Conservation (phyloP, 2,329 filamentous ascomycete species). For the Curvularia verruculosa region DNA sequence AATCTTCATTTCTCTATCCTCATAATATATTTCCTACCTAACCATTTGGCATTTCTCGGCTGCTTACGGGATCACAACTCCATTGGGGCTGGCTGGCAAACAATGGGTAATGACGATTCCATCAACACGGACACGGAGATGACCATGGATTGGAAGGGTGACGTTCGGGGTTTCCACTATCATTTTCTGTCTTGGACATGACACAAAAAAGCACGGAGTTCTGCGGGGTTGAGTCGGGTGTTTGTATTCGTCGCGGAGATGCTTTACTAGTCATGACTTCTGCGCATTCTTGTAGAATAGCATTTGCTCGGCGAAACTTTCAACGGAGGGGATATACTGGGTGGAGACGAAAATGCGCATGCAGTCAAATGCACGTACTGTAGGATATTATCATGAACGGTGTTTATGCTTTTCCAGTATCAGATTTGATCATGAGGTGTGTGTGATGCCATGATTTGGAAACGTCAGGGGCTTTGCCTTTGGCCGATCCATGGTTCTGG, state of each 20-base stretch:
- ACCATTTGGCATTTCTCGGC: slow-evolving; percentile 19
- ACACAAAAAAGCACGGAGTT: slow-evolving; percentile 28
- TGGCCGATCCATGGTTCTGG: background rate
- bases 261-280: slow-evolving; percentile 21
- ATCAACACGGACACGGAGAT: slow-evolving; percentile 10
- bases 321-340: slow-evolving; percentile 13
- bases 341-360: slow-evolving; percentile 11
- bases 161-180: slow-evolving; percentile 14
- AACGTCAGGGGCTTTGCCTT: background rate
- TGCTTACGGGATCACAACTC: slow-evolving; percentile 27
- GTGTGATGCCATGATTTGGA: background rate
- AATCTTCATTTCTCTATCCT: slow-evolving; percentile 21
- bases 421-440: background rate
- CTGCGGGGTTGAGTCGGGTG: slow-evolving; percentile 17
- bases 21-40: slow-evolving; percentile 25
- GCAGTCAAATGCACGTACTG: slow-evolving; percentile 23
- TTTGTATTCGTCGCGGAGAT: slow-evolving; percentile 17
- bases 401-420: slow-evolving; percentile 12
- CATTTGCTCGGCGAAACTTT: slow-evolving; percentile 29
- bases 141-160: slow-evolving; percentile 6
- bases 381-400: slow-evolving; percentile 30
- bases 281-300: slow-evolving; percentile 32
- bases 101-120: slow-evolving; percentile 26
- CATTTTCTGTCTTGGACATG: slow-evolving; percentile 18
- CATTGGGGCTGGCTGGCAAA: slow-evolving; percentile 37